Evolutionary conservation across 1,139 yeast species (phyloP).

Genomic region (Diutina rugosa): DNA sequence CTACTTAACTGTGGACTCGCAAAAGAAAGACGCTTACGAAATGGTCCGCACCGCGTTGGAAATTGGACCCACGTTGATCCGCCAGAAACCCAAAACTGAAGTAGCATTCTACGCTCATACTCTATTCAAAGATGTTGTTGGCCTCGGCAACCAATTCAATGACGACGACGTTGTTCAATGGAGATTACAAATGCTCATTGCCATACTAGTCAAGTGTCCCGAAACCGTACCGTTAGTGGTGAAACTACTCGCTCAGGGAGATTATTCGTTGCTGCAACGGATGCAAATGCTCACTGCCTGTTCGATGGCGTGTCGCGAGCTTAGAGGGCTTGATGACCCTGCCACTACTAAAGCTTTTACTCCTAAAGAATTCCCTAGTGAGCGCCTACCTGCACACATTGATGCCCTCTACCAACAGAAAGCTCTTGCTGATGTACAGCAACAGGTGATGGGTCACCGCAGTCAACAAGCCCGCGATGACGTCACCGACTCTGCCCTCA

Average conservation of each 20-base stretch:
- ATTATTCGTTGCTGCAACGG: not conserved
- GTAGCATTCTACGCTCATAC: not conserved
- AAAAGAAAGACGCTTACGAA: not conserved
- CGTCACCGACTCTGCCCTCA: not conserved
- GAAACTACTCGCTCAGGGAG: not conserved
- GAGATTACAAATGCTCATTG: not conserved
- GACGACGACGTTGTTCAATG: not conserved
- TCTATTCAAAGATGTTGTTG: not conserved
- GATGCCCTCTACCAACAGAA: not conserved
- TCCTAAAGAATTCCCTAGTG: not conserved
- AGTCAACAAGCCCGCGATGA: not conserved
- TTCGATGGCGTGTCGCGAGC: slow-evolving; percentile 1
- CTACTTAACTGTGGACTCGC: not conserved
- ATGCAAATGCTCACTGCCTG: not conserved
- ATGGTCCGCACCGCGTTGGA: not conserved
- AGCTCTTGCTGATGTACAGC: not conserved
- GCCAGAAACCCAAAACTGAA: not conserved
- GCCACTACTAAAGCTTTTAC: not conserved
- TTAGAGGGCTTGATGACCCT: not conserved
- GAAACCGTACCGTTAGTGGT: not conserved
- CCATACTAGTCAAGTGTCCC: not conserved
- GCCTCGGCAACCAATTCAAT: not conserved
- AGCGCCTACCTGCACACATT: not conserved
- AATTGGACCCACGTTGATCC: not conserved
- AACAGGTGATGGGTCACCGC: not conserved